Base-by-base conservation (phyloP, 2,329 filamentous ascomycete genomes). In the Hymenotorrendiella dingleyae region DNA sequence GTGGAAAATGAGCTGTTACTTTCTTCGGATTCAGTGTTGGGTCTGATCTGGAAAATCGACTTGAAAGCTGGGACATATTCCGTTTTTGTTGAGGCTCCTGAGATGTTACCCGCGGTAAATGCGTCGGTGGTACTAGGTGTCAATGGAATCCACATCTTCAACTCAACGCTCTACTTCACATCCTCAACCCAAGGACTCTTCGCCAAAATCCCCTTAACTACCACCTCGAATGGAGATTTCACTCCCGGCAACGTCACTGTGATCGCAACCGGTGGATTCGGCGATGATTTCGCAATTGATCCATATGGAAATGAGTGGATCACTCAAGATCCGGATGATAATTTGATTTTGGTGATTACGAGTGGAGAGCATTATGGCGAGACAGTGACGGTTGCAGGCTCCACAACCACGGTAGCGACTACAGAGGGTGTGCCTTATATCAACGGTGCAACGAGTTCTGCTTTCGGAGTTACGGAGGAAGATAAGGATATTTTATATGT, bases 61-160 rank as follows among this genome's bases (percentile, higher is more conserved):
- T 45, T 52, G 12, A 20, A 44, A 17, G 54, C 53, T 7, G 52
- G 48, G 6, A 32, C 42, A 3, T 55, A 57, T 38, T 11, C 38
- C 7, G 42, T 40, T 7, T 45, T 37, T 17, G 41, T 58, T 30
- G 52, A 54, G 34, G 47, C 54, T 26, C 46, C 46, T 2, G 42
- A 44, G 4, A 43, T 45, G 39, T 14, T 17, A 38, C 16, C 42
- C 36, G 5, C 24, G 16, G 4, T 37, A 36, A 12, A 34, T 2
- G 33, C 40, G 5, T 2, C 22, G 14, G 4, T 35, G 3, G 21
- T 6, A 9, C n/a, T 47, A 8, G 56, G 45, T 1, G 45, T 53
- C 28, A 53, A 58, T 23, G 56, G 56, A 11, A 30, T 60, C 14
- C 43, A 56, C 50, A 40, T 60, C 19, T 45, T 44, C 4, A 37